These are phyloP conservation scores for Cicer cuneatum DNA, from an alignment of 306 rosid species.

Conservation along the genomic window DNA sequence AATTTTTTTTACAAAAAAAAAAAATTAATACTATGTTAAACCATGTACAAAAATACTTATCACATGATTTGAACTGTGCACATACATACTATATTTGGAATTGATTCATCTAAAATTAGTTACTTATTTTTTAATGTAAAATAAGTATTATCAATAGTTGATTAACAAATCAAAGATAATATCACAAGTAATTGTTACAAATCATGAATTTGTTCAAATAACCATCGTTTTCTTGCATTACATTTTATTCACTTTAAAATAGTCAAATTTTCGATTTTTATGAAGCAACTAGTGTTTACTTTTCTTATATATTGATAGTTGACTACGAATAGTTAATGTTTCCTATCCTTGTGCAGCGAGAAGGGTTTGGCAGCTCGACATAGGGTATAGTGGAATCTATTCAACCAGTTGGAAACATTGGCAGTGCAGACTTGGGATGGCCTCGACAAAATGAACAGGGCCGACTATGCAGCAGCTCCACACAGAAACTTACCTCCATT, in stretches of 20 bases:
- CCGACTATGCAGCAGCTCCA: neutral
- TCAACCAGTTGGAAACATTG: conserved; percentile 72
- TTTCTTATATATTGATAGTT: no score
- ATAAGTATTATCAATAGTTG: neutral
- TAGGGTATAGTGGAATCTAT: conserved; percentile 76
- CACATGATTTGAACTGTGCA: neutral
- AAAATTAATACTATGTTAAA: no score
- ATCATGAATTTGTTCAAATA: neutral
- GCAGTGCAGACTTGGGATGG: conserved; percentile 87
- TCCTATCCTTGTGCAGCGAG: conserved; percentile 61
- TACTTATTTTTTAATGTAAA: no score
- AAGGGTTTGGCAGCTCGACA: conserved; percentile 73
- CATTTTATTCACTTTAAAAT: no score
- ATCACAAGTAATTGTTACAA: neutral
- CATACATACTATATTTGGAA: neutral
- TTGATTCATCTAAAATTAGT: neutral
- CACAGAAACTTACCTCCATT: neutral
- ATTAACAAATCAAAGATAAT: no score
- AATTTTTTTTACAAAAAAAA: no score
- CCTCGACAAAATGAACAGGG: conserved; percentile 38
- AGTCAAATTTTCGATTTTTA: neutral
- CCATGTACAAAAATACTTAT: no score
- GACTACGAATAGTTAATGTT: neutral
- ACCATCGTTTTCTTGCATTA: neutral
- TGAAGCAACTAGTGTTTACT: no score